phyloP scores from a whole-genome alignment of 345 rosid species.

The Eucalyptus melliodora region DNA sequence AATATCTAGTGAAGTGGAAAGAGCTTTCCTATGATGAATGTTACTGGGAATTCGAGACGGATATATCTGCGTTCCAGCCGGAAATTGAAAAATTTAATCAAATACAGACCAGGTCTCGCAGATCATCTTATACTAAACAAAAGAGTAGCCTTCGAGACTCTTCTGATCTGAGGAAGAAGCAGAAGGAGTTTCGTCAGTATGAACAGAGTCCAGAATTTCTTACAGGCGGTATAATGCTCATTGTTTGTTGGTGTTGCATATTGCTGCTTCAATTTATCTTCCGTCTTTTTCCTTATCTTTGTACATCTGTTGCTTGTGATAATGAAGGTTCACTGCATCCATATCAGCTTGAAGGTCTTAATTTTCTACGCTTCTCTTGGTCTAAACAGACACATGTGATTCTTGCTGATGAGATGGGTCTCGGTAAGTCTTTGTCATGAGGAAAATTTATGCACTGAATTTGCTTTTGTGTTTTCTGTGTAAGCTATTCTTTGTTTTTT shows the following conservation, averaged over 20 bases:
- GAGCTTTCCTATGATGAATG: constrained; percentile 96
- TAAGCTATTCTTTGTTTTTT: constrained; percentile 5
- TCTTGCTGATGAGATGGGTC: constrained; percentile 99
- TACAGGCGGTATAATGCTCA: constrained; percentile 56
- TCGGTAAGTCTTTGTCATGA: constrained; percentile 36
- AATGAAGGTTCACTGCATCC: constrained; percentile 87
- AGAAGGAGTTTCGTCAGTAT: constrained; percentile 76
- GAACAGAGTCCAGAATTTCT: constrained; percentile 87
- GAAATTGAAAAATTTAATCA: constrained; percentile 73
- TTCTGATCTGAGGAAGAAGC: constrained; percentile 43
- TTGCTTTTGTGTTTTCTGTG: neutral
- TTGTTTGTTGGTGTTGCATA: neutral
- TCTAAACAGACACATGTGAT: constrained; percentile 95
- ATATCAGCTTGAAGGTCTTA: constrained; percentile 96
- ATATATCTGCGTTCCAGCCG: constrained; percentile 79
- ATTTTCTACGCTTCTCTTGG: constrained; percentile 94
- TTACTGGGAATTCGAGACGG: constrained; percentile 96
- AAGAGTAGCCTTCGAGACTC: constrained; percentile 25
- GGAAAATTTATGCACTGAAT: neutral
- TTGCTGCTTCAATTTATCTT: neutral
- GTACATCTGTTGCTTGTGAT: constrained; percentile 2
- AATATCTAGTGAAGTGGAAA: constrained; percentile 92
- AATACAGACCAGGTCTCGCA: constrained; percentile 56
- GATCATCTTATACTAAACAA: constrained; percentile 28
- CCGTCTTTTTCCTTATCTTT: neutral